Conservation (phyloP, 768 basidiomycete genomes). For the Vararia minispora region DNA sequence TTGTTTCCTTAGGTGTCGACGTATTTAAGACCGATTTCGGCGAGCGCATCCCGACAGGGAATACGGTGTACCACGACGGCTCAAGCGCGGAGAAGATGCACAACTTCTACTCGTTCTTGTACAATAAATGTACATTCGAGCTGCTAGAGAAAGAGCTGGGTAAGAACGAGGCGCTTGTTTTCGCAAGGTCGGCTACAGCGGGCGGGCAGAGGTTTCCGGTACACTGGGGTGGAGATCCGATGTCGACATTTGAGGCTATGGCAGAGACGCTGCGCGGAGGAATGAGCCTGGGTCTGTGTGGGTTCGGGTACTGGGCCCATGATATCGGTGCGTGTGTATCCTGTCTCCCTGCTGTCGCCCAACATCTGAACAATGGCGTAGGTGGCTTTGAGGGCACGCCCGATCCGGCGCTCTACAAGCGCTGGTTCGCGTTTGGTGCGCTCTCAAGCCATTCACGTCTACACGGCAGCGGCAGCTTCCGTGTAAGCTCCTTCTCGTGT, state of each 20-base stretch:
- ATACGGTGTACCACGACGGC: constrained; percentile 51
- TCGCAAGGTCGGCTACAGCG: constrained; percentile 53
- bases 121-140: constrained; percentile 61
- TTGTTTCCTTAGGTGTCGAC: constrained; percentile 36
- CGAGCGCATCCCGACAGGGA: constrained; percentile 61
- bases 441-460: constrained; percentile 69
- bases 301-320: constrained; percentile 62
- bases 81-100: constrained; percentile 61
- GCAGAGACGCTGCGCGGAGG: constrained; percentile 59
- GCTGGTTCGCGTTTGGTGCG: constrained; percentile 67
- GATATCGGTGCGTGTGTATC: constrained; percentile 74
- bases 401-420: constrained; percentile 55
- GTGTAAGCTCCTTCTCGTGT: constrained; percentile 72
- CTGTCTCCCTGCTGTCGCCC: constrained; percentile 6
- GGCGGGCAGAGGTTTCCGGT: constrained; percentile 47
- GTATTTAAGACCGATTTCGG: constrained; percentile 67
- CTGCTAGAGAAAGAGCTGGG: constrained; percentile 48
- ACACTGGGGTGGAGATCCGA: constrained; percentile 70
- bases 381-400: constrained; percentile 40
- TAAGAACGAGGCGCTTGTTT: constrained; percentile 54
- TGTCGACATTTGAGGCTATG: constrained; percentile 71
- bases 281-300: constrained; percentile 53
- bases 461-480: constrained; percentile 62
- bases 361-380: background rate
- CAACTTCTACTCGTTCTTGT: constrained; percentile 55